Conservation (phyloP, 2,329 filamentous ascomycete genomes). For the Hypoxylon sp. region DNA sequence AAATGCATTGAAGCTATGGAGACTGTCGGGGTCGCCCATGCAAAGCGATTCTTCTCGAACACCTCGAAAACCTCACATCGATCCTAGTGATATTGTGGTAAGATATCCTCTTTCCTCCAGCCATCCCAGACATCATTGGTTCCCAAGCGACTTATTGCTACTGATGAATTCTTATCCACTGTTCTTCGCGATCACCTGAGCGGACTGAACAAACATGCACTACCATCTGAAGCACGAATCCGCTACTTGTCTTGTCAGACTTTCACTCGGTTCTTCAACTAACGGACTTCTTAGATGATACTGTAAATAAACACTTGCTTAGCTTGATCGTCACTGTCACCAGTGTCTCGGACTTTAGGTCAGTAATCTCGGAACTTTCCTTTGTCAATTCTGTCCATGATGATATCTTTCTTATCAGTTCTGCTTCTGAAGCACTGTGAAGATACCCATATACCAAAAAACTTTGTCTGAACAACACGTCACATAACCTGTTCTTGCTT, state of each 20-base stretch:
- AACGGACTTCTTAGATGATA: conserved; percentile 27
- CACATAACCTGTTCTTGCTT: conserved; percentile 4
- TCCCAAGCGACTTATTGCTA: conserved; percentile 47
- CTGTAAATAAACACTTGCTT: background rate
- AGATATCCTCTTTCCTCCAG: conserved; percentile 5
- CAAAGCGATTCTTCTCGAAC: background rate
- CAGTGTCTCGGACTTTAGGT: conserved; percentile 15
- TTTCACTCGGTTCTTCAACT: conserved; percentile 29
- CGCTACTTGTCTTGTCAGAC: conserved; percentile 34
- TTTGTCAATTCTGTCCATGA: conserved; percentile 61
- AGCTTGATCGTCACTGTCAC: conserved; percentile 7
- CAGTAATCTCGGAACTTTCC: conserved; percentile 15
- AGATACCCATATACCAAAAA: conserved; percentile 75
- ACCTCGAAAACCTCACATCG: no score
- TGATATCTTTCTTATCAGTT: conserved; percentile 75
- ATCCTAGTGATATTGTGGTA: conserved; percentile 18
- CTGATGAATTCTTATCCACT: conserved; percentile 69
- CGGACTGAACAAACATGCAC: conserved; percentile 76
- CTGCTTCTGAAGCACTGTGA: conserved; percentile 79
- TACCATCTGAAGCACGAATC: conserved; percentile 74
- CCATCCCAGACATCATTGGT: conserved; percentile 8
- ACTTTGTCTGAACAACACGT: conserved; percentile 56
- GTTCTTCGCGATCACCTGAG: conserved; percentile 72
- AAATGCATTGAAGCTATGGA: background rate
- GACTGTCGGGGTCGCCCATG: background rate